phyloP scores from a whole-genome alignment of 2,329 filamentous ascomycete genomes.

The Alternaria rosae region DNA sequence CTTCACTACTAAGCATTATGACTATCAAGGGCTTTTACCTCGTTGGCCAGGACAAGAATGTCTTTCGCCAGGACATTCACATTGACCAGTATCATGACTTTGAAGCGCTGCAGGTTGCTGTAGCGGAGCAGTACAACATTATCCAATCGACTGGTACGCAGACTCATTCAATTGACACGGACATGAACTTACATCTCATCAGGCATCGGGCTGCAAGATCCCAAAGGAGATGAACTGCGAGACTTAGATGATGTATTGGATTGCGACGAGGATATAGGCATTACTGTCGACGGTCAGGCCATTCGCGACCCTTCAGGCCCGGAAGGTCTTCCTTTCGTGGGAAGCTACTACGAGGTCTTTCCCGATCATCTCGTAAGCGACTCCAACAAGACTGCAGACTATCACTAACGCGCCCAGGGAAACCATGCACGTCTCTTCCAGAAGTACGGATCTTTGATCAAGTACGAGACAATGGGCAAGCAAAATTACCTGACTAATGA shows the following conservation, averaged over 20 bases:
- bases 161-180: not conserved
- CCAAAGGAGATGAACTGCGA: constrained; percentile 13
- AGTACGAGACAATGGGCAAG: constrained; percentile 18
- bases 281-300: constrained; percentile 18
- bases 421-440: constrained; percentile 22
- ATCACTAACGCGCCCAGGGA: constrained; percentile 5
- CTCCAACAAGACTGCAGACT: not conserved
- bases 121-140: constrained; percentile 25
- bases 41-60: constrained; percentile 19
- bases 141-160: constrained; percentile 15
- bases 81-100: constrained; percentile 26
- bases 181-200: not conserved
- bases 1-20: constrained; percentile 5
- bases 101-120: constrained; percentile 19
- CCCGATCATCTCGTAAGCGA: constrained; percentile 24
- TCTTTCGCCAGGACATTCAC: constrained; percentile 23
- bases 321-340: constrained; percentile 19
- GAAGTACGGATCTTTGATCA: constrained; percentile 19
- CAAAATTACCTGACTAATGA: constrained; percentile 18
- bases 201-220: constrained; percentile 21
- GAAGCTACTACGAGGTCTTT: constrained; percentile 23
- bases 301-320: constrained; percentile 20
- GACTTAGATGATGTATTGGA: constrained; percentile 22
- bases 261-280: constrained; percentile 19
- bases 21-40: constrained; percentile 26